A percentile compares a stretch with the other conserved stretches of the same genome.
These are phyloP conservation scores for Exophiala spinifera DNA, from an alignment of 2,329 filamentous ascomycete genomes.

Conservation along the genomic window DNA sequence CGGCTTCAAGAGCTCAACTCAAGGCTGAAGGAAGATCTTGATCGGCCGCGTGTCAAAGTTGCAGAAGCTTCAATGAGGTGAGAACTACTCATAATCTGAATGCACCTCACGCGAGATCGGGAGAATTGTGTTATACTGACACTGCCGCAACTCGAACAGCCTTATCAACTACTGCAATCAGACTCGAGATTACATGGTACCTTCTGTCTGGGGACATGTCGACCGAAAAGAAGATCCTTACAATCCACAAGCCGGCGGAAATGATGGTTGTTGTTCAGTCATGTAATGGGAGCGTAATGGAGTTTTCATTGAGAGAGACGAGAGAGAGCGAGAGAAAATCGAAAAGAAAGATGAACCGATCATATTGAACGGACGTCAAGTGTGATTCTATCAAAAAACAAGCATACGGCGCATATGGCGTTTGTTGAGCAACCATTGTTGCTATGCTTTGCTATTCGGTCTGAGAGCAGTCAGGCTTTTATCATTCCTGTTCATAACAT, in stretches of 20 bases:
- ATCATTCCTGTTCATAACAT: not conserved
- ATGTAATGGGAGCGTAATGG: constrained; percentile 60
- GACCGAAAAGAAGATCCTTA: constrained; percentile 98
- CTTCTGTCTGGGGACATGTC: constrained; percentile 90
- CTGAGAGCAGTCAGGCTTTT: not conserved
- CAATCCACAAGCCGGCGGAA: constrained; percentile 76
- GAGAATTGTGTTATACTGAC: constrained; percentile 2
- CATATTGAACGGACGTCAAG: not conserved
- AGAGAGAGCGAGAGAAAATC: not conserved
- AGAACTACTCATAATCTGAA: no score
- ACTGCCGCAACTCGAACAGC: constrained; percentile 48
- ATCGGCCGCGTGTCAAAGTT: constrained; percentile 90
- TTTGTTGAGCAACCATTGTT: not conserved
- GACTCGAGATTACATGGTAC: constrained; percentile 98
- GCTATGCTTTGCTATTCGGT: not conserved
- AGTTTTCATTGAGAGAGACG: not conserved
- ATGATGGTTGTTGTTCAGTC: constrained; percentile 84
- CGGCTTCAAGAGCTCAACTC: constrained; percentile 96
- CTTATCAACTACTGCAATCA: constrained; percentile 98
- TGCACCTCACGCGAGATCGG: no score
- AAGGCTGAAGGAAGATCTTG: constrained; percentile 90
- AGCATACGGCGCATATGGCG: not conserved
- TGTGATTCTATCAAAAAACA: not conserved
- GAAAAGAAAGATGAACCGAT: not conserved
- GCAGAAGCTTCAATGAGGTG: constrained; percentile 88